These are phyloP conservation scores for Dothiorella sarmentorum DNA, from an alignment of 2,329 filamentous ascomycete genomes.

Conservation along the genomic window DNA sequence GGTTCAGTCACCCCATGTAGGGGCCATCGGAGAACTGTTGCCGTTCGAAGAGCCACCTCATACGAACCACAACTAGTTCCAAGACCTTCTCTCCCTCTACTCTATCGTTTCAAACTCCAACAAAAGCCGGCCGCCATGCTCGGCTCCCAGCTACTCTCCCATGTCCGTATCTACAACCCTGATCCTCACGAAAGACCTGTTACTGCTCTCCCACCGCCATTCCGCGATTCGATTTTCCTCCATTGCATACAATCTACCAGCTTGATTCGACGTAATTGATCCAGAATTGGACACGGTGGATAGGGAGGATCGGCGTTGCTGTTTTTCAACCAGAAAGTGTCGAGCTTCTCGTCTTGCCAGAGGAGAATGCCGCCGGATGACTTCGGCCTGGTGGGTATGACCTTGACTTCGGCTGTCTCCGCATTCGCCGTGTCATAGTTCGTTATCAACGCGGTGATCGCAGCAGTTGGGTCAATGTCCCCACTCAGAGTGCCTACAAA, in stretches of 20 bases:
- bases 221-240: not conserved
- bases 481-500: not conserved
- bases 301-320: not conserved
- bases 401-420: not conserved
- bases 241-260: not conserved
- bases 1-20: too few relatives aligned
- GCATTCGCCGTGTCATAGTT: slow-evolving; percentile 1
- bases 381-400: not conserved
- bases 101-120: too few relatives aligned
- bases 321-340: slow-evolving; percentile 10
- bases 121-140: too few relatives aligned
- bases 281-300: not conserved
- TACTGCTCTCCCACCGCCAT: not conserved
- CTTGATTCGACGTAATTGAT: slow-evolving; percentile 2
- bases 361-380: not conserved
- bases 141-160: not conserved
- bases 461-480: not conserved
- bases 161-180: not conserved
- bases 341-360: not conserved
- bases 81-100: too few relatives aligned
- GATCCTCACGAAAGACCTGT: not conserved
- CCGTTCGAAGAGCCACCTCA: too few relatives aligned
- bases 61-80: too few relatives aligned
- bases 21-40: too few relatives aligned
- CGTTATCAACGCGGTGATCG: not conserved